Conservation (phyloP, 2,329 filamentous ascomycete genomes). For the Colletotrichum musicola region DNA sequence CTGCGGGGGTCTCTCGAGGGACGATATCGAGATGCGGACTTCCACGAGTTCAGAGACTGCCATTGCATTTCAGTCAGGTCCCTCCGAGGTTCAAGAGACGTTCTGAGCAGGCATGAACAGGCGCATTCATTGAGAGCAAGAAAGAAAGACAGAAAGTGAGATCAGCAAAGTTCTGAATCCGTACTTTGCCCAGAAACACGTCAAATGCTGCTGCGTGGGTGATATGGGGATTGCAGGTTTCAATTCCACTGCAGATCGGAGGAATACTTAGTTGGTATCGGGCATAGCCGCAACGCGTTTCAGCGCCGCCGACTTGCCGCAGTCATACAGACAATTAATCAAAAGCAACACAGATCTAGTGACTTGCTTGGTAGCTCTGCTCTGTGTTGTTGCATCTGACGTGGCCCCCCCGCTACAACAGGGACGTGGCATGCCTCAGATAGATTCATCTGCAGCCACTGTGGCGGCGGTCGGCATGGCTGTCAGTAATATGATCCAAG, state of each 20-base stretch:
- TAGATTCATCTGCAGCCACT: constrained; percentile 15
- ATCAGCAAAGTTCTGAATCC: no score
- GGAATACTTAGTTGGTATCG: neutral
- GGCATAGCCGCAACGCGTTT: neutral
- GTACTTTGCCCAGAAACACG: neutral
- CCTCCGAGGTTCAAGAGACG: neutral
- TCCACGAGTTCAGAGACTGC: neutral
- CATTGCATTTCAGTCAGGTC: neutral
- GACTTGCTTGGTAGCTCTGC: neutral
- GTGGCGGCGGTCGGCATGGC: neutral
- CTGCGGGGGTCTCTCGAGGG: neutral
- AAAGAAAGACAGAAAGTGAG: no score
- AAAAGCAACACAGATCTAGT: neutral
- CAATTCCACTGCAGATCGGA: no score
- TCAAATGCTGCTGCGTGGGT: neutral
- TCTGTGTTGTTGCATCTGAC: neutral
- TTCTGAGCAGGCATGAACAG: no score
- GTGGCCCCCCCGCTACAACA: neutral
- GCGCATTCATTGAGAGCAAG: neutral
- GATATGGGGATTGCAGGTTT: neutral
- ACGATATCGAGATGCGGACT: neutral
- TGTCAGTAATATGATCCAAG: neutral
- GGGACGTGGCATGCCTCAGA: constrained; percentile 13
- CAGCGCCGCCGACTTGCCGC: constrained; percentile 4
- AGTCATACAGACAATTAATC: neutral